Evolutionary conservation across 345 rosid genomes (phyloP).

Genomic region (Cardamine resedifolia): DNA sequence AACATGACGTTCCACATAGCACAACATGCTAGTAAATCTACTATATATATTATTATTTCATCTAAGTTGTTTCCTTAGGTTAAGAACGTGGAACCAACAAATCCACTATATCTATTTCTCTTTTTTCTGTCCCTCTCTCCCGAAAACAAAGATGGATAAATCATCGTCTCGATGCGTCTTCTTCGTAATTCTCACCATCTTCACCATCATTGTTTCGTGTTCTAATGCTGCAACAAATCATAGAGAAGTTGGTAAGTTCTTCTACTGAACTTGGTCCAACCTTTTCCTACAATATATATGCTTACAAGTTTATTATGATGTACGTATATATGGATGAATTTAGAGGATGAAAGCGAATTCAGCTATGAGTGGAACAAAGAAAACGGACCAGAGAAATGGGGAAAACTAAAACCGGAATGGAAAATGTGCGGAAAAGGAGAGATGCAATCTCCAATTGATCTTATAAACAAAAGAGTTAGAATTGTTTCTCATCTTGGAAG

Average conservation of each 20-base stretch:
- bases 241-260: constrained; percentile 36
- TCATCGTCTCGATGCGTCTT: constrained; percentile 10
- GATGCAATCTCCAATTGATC: constrained; percentile 87
- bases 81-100: constrained; percentile 12
- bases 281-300: background rate
- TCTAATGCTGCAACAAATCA: constrained; percentile 7
- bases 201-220: background rate
- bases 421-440: constrained; percentile 55
- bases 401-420: constrained; percentile 65
- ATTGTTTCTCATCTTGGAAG: constrained; percentile 50
- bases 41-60: constrained; percentile 7
- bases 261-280: background rate
- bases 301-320: background rate
- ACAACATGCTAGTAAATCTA: background rate
- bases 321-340: background rate
- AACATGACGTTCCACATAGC: constrained; percentile 17
- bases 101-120: background rate
- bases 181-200: constrained; percentile 22
- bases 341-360: constrained; percentile 74
- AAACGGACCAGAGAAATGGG: constrained; percentile 71
- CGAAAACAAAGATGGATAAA: constrained; percentile 19
- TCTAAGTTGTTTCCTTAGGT: background rate
- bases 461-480: constrained; percentile 52
- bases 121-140: background rate
- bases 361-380: constrained; percentile 39